These are phyloP conservation scores for Solanum chacoense DNA, from an alignment of 305 asterid species.

Conservation along the genomic window DNA sequence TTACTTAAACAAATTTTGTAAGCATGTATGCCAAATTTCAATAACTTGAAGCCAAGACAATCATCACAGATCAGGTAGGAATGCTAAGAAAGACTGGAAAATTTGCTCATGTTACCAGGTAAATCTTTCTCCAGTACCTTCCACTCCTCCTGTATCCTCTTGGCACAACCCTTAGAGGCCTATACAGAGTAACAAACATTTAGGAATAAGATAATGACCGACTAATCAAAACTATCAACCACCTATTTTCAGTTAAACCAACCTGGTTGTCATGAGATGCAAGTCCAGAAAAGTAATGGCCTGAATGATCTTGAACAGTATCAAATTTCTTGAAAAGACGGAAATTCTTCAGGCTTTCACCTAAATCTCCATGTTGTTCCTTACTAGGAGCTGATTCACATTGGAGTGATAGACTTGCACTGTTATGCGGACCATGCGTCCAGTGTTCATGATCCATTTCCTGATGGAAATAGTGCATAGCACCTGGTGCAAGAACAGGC, in stretches of 20 bases:
- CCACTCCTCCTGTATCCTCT: slow-evolving; percentile 94
- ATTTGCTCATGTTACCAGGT: slow-evolving; percentile 44
- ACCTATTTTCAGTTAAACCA: slow-evolving; percentile 4
- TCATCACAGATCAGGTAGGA: not conserved
- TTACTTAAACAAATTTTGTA: not conserved
- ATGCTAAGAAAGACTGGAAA: not conserved
- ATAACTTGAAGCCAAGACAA: not conserved
- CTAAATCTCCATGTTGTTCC: slow-evolving; percentile 24
- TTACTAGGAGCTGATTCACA: slow-evolving; percentile 6
- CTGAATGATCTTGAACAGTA: slow-evolving; percentile 58
- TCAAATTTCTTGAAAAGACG: slow-evolving; percentile 58
- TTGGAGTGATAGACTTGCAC: slow-evolving; percentile 16
- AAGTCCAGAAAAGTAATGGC: slow-evolving; percentile 35
- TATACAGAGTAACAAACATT: slow-evolving; percentile 20
- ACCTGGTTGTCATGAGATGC: slow-evolving; percentile 39
- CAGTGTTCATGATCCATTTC: slow-evolving; percentile 14
- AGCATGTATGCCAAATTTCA: not conserved
- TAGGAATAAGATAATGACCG: not conserved
- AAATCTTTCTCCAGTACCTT: slow-evolving; percentile 76
- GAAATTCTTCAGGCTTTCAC: slow-evolving; percentile 35
- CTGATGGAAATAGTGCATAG: not conserved
- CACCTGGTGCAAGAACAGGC: slow-evolving; percentile 2
- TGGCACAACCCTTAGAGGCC: slow-evolving; percentile 68
- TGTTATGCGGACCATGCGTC: slow-evolving; percentile 11
- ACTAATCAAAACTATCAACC: not conserved